Evolutionary conservation across 1,284 basidiomycete species (phyloP), one percentile per base, ranked within the genome.

Genomic region (Boletus mariae): DNA sequence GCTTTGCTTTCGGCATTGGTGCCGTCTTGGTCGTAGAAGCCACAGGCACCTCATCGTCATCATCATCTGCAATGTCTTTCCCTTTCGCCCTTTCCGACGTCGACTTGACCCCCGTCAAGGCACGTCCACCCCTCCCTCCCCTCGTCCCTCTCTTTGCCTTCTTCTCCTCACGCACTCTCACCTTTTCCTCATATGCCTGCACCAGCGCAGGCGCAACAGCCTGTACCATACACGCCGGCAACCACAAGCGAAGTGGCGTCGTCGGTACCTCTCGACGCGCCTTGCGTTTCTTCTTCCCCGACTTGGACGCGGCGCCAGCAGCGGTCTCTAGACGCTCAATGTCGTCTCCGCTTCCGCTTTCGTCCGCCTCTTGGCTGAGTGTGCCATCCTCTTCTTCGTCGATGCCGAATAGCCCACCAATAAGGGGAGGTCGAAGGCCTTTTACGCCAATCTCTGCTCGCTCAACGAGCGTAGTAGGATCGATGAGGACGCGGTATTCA

Each of bases 401-500:
- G 77, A 80, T 44, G 72, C 77, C 58, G 79, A 79, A 46, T 67
- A 75, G 26, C 1, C 66, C 66, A 0, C 77, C 80, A 26, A 79
- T 75, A 5, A 81, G 74, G 1, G 71, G 71, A 23, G 73, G 70
- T 5, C 89, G 79, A 25, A 77, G 72, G 8, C 86, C 86, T 53
- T 78, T 75, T 31, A 92, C 73, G 0, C 89, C 87, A 0, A 76
- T 76, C 60, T 83, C 80, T 9, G 84, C 79, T 0, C 88, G 71
- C 3, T 71, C 72, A 2, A 89, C 87, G 12, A 92, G 75, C 49
- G 79, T 75, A 3, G 74, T 72, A 0, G 89, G 89, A 7, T 80
- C 76, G 42, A 92, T 73, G 63, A 89, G 84, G 17, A 92, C 70
- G 5, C 89, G 84, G 58, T 89, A 90, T 65, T 92, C 89, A 32